These are phyloP conservation scores for Allium cepa DNA, from an alignment of 106 monocot genomes.

Conservation along the genomic window DNA sequence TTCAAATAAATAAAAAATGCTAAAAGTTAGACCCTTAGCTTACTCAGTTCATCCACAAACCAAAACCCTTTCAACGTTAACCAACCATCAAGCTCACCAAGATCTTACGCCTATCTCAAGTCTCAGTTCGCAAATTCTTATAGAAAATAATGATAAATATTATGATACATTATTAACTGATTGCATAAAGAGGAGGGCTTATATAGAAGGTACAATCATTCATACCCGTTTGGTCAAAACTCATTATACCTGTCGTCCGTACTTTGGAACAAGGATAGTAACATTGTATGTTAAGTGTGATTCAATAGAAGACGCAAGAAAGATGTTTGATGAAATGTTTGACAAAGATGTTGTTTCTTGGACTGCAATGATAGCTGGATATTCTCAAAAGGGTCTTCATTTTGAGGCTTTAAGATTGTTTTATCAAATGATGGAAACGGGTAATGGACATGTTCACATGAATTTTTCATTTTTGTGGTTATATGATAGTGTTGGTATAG, in stretches of 20 bases:
- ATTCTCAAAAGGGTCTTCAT: constrained; percentile 19
- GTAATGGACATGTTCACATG: background rate
- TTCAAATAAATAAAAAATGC: background rate
- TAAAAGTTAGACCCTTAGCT: background rate
- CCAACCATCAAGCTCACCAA: background rate
- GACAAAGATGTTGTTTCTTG: constrained; percentile 43
- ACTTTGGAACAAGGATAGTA: constrained; percentile 49
- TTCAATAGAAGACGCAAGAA: constrained; percentile 31
- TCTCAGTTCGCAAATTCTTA: background rate
- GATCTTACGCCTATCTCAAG: background rate
- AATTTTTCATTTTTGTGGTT: no score
- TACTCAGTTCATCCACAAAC: background rate
- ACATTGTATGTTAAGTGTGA: constrained; percentile 47
- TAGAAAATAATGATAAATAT: background rate
- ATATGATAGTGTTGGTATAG: no score
- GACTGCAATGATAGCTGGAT: constrained; percentile 60
- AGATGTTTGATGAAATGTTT: constrained; percentile 48
- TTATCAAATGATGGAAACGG: constrained; percentile 37
- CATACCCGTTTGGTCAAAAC: constrained; percentile 62
- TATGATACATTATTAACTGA: constrained; percentile 48
- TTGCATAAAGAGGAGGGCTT: constrained; percentile 28
- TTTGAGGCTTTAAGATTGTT: constrained; percentile 30
- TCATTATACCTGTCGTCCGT: constrained; percentile 21
- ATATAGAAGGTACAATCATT: constrained; percentile 28
- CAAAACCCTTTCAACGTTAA: background rate